phyloP scores from a whole-genome alignment of 768 basidiomycete species.

The Collybia sordida region DNA sequence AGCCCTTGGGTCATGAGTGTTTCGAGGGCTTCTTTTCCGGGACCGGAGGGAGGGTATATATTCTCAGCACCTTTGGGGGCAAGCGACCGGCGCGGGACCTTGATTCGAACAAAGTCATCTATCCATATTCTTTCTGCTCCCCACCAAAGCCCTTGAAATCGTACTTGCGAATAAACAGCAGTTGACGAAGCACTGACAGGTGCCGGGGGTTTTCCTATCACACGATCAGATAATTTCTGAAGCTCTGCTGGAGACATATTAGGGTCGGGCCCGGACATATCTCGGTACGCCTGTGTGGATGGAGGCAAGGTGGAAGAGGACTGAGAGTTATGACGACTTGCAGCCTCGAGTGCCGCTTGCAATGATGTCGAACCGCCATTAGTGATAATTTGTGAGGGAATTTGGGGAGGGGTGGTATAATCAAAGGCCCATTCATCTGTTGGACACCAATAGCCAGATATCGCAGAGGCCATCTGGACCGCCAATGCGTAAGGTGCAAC shows the following conservation, averaged over 20 bases:
- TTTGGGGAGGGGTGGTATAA: slow-evolving; percentile 37
- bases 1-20: slow-evolving; percentile 18
- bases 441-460: slow-evolving; percentile 67
- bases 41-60: slow-evolving; percentile 63
- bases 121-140: slow-evolving; percentile 88
- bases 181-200: slow-evolving; percentile 9
- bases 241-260: slow-evolving; percentile 20
- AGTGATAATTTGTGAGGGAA: slow-evolving; percentile 14
- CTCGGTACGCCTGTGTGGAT: slow-evolving; percentile 9
- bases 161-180: slow-evolving; percentile 37
- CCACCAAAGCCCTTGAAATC: slow-evolving; percentile 87
- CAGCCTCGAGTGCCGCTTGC: slow-evolving; percentile 45
- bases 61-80: slow-evolving; percentile 63
- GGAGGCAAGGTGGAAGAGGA: slow-evolving; percentile 6
- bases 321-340: slow-evolving; percentile 40
- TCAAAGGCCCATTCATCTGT: slow-evolving; percentile 74
- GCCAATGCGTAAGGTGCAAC: slow-evolving; percentile 68
- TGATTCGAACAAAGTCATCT: slow-evolving; percentile 81
- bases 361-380: slow-evolving; percentile 19
- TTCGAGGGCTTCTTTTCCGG: slow-evolving; percentile 35
- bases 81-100: slow-evolving; percentile 62
- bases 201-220: slow-evolving; percentile 21
- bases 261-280: slow-evolving; percentile 17
- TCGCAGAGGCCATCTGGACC: slow-evolving; percentile 63
- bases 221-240: slow-evolving; percentile 20